A percentile compares a stretch with the other conserved stretches of the same genome.
Conservation (phyloP, 2,329 filamentous ascomycete species). For the Leptographium procerum region DNA sequence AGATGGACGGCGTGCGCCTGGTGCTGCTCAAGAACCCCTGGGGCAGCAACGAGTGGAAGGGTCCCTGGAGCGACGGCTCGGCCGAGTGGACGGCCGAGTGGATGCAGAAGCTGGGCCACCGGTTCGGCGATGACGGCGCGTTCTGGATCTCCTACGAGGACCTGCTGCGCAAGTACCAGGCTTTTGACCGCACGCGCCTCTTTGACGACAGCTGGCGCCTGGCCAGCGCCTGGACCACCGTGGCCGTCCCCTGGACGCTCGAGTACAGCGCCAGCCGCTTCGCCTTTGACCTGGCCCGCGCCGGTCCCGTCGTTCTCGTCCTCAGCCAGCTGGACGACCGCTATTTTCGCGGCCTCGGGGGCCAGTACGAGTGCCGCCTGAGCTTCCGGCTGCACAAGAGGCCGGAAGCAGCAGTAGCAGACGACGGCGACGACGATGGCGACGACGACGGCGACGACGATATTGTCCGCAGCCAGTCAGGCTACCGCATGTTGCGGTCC, state of each 20-base stretch:
- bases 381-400: constrained; percentile 26
- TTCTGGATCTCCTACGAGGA: constrained; percentile 56
- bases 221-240: constrained; percentile 48
- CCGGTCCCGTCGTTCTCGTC: constrained; percentile 47
- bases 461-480: constrained; percentile 46
- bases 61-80: constrained; percentile 46
- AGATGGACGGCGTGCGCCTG: constrained; percentile 37
- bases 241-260: constrained; percentile 50
- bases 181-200: constrained; percentile 50
- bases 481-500: constrained; percentile 46
- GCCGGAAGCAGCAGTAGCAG: constrained; percentile 26
- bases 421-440: not conserved
- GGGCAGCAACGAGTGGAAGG: constrained; percentile 52
- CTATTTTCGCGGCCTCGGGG: constrained; percentile 50
- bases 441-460: constrained; percentile 29
- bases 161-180: constrained; percentile 49
- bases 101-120: constrained; percentile 44
- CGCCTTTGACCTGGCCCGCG: constrained; percentile 41
- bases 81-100: constrained; percentile 50
- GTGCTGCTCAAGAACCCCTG: constrained; percentile 43
- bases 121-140: constrained; percentile 49
- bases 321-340: constrained; percentile 51
- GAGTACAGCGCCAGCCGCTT: constrained; percentile 52
- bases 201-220: constrained; percentile 49
- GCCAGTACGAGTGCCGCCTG: constrained; percentile 40